Base-by-base conservation (phyloP, 768 basidiomycete genomes). In the Xerocomellus amylosporus region DNA sequence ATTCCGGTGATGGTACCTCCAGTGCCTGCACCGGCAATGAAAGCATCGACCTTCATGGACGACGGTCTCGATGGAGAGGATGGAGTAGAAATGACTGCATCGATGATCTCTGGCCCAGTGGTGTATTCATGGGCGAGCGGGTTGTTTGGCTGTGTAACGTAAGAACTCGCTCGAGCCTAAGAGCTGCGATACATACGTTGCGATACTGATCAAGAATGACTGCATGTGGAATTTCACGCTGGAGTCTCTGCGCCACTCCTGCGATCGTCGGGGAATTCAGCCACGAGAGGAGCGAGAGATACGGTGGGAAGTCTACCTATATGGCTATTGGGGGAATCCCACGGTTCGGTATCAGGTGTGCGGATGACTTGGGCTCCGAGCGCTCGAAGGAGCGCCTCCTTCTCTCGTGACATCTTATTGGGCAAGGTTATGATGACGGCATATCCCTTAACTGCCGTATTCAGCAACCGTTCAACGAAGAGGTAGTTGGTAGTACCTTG, bases 321-420 rank as follows among this genome's bases (percentile, higher is more conserved):
- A 68, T 97, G 90, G 58, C 89, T 91, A 41, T 93, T 87, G 14
- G 90, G 87, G 2, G 93, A 85, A 65, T 97, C 88, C 84, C 85
- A 96, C 5, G 90, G 82, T 1, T 90, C 93, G 51, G 88, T 88
- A 12, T 85, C 93, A 5, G 96, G 96, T 5, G 97, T 98, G 46
- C 97, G 89, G 51, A 98, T 78, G 49, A 99, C 93, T 68, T 93
- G 88, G 3, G 97, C 97, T 4, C 97, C 96, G 10, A 98, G 80
- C 0, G 93, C 93, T 38, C 91, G 86, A 28, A 99, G 78, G 22
- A 91, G 81, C 1, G 91, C 91, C 73, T 94, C 93, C 71, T 99
- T 99, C 74, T 99, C 96, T 52, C 85, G 71, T 5, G 91, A 93
- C 96, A 98, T 98, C 77, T 98, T 98, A 68, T 93, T 86, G 36